Evolutionary conservation across 768 basidiomycete genomes (phyloP), one percentile per base, ranked within the genome.

Genomic region (Cystofilobasidium ferigula): DNA sequence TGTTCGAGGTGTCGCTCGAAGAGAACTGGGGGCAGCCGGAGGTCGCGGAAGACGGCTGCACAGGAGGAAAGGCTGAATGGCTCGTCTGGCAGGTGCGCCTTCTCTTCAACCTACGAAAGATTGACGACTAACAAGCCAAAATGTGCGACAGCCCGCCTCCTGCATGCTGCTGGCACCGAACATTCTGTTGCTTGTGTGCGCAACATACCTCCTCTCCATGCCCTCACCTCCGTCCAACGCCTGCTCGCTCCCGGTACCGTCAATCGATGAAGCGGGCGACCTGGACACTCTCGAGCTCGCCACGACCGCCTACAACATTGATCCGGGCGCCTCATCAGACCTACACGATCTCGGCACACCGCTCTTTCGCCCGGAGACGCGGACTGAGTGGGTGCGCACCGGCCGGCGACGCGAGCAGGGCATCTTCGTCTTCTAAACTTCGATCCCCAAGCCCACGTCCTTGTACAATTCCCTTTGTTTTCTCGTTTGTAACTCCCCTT

Each of bases 371-470:
- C 51, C 51, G 13, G 7, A 12, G 30, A 54, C 51, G 30, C 59
- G 24, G 53, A 59, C 65, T 53, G 53, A 48, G 47, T 61, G 60
- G 60, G 24, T 36, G 48, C 51, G 65, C 53, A 67, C 65, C 60
- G 60, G 59, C 9, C 35, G 35, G 26, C 22, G 57, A n/a, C 36
- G 35, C 26, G 63, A 43, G 28, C 57, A 18, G 47, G 57, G 32
- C n/a, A 20, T 35, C 26, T 42, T 40, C 26, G 36, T 57, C 45
- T 58, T 43, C 47, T 64, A 45, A 54, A 8, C 8, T 4, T 32
- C 18, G 28, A 12, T 32, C 30, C 16, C 30, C 30, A 16, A 12
- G 24, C 45, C 45, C 45, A 48, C 38, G 8, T 40, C 38, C n/a
- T 16, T 47, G 22, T 47, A 47, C 16, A 8, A 12, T 12, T 42